A percentile compares a stretch with the other conserved stretches of the same genome.
These are phyloP conservation scores for Aquilaria agallochum DNA, from an alignment of 441 rosid genomes.

Conservation along the genomic window DNA sequence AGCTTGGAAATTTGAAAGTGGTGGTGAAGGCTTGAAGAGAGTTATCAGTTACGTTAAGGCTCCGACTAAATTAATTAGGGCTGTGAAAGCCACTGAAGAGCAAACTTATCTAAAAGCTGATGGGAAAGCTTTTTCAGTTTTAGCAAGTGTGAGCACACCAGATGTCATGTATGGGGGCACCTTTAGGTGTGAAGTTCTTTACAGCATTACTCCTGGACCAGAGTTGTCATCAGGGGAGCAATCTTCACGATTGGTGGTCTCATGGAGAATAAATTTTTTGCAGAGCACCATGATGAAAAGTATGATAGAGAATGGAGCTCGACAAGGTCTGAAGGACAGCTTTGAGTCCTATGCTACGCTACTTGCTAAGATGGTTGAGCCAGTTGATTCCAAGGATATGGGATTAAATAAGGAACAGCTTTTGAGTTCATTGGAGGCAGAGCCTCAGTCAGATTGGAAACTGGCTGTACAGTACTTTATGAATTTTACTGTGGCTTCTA, in stretches of 20 bases:
- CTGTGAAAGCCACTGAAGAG: conserved; percentile 84
- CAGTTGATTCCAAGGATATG: conserved; percentile 74
- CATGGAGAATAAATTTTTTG: conserved; percentile 86
- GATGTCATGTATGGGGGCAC: conserved; percentile 87
- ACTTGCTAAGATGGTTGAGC: conserved; percentile 61
- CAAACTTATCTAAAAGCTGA: conserved; percentile 77
- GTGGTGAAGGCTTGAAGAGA: conserved; percentile 59
- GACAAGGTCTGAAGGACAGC: conserved; percentile 78
- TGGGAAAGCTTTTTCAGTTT: conserved; percentile 63
- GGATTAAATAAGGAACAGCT: conserved; percentile 82
- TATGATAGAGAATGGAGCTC: conserved; percentile 92
- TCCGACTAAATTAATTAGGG: conserved; percentile 72
- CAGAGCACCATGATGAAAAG: conserved; percentile 94
- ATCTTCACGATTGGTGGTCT: conserved; percentile 66
- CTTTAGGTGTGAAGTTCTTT: conserved; percentile 71
- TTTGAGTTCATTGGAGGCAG: conserved; percentile 76
- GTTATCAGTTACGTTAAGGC: conserved; percentile 70
- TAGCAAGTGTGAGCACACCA: conserved; percentile 69
- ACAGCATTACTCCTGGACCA: conserved; percentile 79
- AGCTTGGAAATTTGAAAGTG: conserved; percentile 73
- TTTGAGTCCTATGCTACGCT: conserved; percentile 63
- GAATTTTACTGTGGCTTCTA: conserved; percentile 75
- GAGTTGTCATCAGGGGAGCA: conserved; percentile 81
- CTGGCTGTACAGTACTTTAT: conserved; percentile 79
- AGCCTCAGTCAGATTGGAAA: conserved; percentile 83